Evolutionary conservation across 108 stramenopile genomes (phyloP).

Genomic region (Asterionellopsis glacialis): DNA sequence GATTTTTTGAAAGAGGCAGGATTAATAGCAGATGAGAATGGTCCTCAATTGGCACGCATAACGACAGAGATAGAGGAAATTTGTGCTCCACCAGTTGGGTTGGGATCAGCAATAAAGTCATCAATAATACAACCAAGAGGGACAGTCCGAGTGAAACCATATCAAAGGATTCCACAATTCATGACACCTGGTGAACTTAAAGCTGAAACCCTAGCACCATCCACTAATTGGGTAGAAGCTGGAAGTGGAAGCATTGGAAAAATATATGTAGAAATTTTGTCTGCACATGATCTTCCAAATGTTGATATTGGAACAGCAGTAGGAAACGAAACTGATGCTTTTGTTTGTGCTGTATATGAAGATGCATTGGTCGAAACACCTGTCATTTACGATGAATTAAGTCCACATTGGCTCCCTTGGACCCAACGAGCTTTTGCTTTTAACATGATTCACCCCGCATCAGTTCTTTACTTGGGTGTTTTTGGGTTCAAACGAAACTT

Average conservation of each 20-base stretch:
- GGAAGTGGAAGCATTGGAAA: conserved; percentile 34
- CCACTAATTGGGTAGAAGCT: conserved; percentile 57
- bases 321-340: conserved; percentile 56
- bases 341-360: conserved; percentile 38
- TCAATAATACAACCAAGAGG: conserved; percentile 2
- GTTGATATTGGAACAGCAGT: conserved; percentile 48
- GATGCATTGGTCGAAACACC: conserved; percentile 48
- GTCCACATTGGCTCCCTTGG: conserved; percentile 74
- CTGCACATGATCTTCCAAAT: conserved; percentile 53
- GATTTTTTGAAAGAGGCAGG: background rate
- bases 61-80: conserved; percentile 7
- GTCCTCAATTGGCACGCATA: conserved; percentile 1
- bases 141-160: conserved; percentile 41
- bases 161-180: conserved; percentile 22
- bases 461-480: conserved; percentile 49
- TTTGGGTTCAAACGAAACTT: conserved; percentile 54
- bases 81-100: conserved; percentile 3
- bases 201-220: conserved; percentile 30
- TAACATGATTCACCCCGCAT: conserved; percentile 52
- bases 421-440: conserved; percentile 63
- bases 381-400: conserved; percentile 56
- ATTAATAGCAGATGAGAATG: background rate
- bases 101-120: background rate
- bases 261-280: conserved; percentile 52
- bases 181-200: conserved; percentile 34